Percentiles rank a stretch among this genome's conserved stretches.
Conservation (phyloP, 306 rosid genomes). For the Rosa multiflora region DNA sequence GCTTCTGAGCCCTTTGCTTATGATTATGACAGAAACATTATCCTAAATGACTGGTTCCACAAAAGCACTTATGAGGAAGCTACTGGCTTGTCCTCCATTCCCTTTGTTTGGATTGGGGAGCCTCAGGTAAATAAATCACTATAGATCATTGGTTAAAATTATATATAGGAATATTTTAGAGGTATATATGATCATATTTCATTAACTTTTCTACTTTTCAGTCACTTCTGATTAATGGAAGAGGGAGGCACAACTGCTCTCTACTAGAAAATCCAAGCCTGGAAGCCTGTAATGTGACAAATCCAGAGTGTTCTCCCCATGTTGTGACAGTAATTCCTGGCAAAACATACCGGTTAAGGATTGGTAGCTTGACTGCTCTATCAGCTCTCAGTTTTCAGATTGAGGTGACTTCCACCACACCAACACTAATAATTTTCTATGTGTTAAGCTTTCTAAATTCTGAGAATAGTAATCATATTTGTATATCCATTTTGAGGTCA, state of each 20-base stretch:
- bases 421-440: neutral
- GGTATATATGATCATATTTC: neutral
- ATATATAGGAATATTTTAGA: neutral
- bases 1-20: constrained; percentile 67
- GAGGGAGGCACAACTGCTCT: constrained; percentile 78
- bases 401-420: constrained; percentile 46
- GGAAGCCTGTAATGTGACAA: constrained; percentile 48
- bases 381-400: constrained; percentile 82
- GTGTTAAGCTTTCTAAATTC: neutral
- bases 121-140: constrained; percentile 60
- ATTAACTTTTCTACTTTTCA: constrained; percentile 30
- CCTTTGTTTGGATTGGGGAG: constrained; percentile 67
- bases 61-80: constrained; percentile 63
- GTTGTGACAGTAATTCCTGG: constrained; percentile 52
- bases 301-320: constrained; percentile 61
- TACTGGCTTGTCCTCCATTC: constrained; percentile 57
- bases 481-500: neutral
- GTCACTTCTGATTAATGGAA: constrained; percentile 87
- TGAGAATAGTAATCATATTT: neutral
- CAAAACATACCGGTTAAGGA: constrained; percentile 67
- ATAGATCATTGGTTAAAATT: neutral
- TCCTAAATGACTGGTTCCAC: constrained; percentile 86
- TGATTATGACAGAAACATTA: constrained; percentile 67
- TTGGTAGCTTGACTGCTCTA: constrained; percentile 68
- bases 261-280: constrained; percentile 25